Percentiles rank a stretch among this genome's conserved stretches.
These are phyloP conservation scores for Aspergillus cavernicola DNA, from an alignment of 495 filamentous ascomycete species.

Conservation along the genomic window DNA sequence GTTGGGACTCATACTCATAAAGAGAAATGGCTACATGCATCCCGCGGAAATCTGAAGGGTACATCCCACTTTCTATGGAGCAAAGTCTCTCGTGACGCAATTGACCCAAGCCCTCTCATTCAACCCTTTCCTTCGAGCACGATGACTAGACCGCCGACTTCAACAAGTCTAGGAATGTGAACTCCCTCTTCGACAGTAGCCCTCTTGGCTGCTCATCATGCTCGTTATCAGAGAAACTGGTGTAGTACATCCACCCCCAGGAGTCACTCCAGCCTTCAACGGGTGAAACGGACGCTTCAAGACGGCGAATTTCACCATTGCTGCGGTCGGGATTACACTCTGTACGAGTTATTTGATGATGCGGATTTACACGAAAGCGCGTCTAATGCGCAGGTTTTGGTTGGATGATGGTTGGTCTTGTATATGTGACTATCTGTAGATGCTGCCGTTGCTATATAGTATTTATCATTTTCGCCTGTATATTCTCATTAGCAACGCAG, in stretches of 20 bases:
- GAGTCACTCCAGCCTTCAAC: not conserved
- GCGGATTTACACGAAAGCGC: constrained; percentile 11
- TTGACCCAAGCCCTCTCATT: not conserved
- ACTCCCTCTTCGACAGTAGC: not conserved
- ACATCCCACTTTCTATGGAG: too few relatives aligned
- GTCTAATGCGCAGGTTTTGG: constrained; percentile 11
- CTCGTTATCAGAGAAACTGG: too few relatives aligned
- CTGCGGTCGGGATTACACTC: not conserved
- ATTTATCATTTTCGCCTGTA: constrained; percentile 13
- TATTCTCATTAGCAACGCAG: constrained; percentile 1
- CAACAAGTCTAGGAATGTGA: not conserved
- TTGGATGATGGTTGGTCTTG: constrained; percentile 12
- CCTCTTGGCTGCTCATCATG: not conserved
- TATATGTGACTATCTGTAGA: not conserved
- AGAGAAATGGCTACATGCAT: too few relatives aligned
- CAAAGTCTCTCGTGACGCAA: not conserved
- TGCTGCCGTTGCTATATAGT: not conserved
- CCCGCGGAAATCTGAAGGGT: too few relatives aligned
- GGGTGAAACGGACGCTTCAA: not conserved
- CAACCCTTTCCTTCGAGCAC: not conserved
- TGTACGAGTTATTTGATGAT: constrained; percentile 8
- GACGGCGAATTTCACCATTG: not conserved
- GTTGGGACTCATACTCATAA: too few relatives aligned
- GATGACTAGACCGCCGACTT: too few relatives aligned
- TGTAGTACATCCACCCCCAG: not conserved